These are phyloP conservation scores for Scytalidium sp. DNA, from an alignment of 2,329 filamentous ascomycete species.

Conservation along the genomic window DNA sequence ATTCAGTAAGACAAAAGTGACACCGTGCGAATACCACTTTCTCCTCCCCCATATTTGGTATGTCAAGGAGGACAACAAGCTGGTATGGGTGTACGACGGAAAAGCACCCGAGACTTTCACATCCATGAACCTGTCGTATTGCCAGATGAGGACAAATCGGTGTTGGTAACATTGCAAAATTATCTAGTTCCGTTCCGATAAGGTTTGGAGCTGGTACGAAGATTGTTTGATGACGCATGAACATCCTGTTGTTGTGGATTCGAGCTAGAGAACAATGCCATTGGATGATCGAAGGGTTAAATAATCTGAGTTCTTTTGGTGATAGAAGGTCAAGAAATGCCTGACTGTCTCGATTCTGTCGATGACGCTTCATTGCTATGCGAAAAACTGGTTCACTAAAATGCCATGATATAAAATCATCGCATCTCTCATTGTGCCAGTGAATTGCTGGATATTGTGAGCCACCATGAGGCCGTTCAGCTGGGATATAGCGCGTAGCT, in stretches of 20 bases:
- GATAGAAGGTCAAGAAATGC: neutral
- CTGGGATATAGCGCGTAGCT: neutral
- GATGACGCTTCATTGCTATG: slow-evolving; percentile 13
- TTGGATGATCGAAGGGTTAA: neutral
- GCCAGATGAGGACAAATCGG: slow-evolving; percentile 4
- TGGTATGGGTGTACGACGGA: slow-evolving; percentile 3
- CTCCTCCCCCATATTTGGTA: neutral
- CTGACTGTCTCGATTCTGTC: neutral
- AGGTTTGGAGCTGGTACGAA: neutral
- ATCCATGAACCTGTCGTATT: no score
- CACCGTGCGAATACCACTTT: slow-evolving; percentile 2
- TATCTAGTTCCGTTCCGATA: neutral
- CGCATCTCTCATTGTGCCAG: slow-evolving; percentile 2
- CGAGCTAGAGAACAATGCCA: neutral
- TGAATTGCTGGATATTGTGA: slow-evolving; percentile 10
- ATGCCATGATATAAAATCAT: slow-evolving; percentile 6
- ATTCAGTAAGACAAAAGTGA: slow-evolving; percentile 10
- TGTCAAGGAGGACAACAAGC: slow-evolving; percentile 2
- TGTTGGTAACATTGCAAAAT: slow-evolving; percentile 1
- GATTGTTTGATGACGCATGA: neutral
- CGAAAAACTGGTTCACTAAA: slow-evolving; percentile 12
- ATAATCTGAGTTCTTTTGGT: neutral
- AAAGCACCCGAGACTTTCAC: neutral
- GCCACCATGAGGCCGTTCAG: neutral
- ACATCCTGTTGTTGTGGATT: neutral